A percentile compares a stretch with the other conserved stretches of the same genome.
Evolutionary conservation across 805 yeast species (phyloP).

Genomic region (Candida easanensis): DNA sequence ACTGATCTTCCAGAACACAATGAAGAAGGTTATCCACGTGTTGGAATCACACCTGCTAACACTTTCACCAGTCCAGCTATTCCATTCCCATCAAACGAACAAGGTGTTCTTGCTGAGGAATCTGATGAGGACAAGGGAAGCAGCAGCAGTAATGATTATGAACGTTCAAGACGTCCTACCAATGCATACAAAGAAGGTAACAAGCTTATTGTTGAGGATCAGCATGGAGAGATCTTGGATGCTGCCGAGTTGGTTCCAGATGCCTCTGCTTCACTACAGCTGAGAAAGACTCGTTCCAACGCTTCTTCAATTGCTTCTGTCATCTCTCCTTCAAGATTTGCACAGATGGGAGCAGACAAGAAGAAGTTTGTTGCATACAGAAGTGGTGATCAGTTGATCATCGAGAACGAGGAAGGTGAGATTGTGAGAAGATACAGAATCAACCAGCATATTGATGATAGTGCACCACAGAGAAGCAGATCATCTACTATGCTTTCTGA

Average conservation of each 20-base stretch:
- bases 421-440: slow-evolving; percentile 78
- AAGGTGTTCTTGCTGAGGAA: slow-evolving; percentile 1
- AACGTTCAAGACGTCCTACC: slow-evolving; percentile 28
- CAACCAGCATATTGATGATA: slow-evolving; percentile 46
- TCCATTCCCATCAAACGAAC: slow-evolving; percentile 9
- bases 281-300: slow-evolving; percentile 13
- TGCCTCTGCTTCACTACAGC: slow-evolving; percentile 10
- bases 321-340: slow-evolving; percentile 16
- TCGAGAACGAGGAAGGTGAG: slow-evolving; percentile 93
- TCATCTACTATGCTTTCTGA: slow-evolving; percentile 34
- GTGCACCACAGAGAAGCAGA: slow-evolving; percentile 24
- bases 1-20: slow-evolving; percentile 18
- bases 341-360: slow-evolving; percentile 3
- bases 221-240: slow-evolving; percentile 75
- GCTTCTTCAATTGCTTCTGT: slow-evolving; percentile 22
- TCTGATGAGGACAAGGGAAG: slow-evolving; percentile 8
- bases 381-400: slow-evolving; percentile 70
- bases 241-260: slow-evolving; percentile 41
- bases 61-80: slow-evolving; percentile 14
- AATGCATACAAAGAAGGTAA: slow-evolving; percentile 68
- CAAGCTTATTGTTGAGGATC: slow-evolving; percentile 73
- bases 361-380: slow-evolving; percentile 63
- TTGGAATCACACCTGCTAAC: slow-evolving; percentile 26
- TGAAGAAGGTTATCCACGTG: slow-evolving; percentile 16
- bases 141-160: slow-evolving; percentile 20